These are phyloP conservation scores for Microstegium vimineum DNA, from an alignment of 176 grass and related monocot species.

Conservation along the genomic window DNA sequence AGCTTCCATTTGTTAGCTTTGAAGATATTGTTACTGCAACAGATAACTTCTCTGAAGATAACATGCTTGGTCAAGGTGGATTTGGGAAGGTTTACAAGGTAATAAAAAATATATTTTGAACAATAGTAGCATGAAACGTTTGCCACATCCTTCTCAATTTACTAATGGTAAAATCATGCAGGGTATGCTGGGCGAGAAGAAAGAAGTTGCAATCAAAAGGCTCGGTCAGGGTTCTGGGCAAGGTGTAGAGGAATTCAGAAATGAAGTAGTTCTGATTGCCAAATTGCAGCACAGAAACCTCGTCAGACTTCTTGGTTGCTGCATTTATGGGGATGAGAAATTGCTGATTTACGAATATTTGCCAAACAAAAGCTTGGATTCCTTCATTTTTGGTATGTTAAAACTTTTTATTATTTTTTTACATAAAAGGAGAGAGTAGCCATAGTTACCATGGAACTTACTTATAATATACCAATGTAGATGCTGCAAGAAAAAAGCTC, in stretches of 20 bases:
- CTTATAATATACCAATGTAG: slow-evolving; percentile 22
- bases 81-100: slow-evolving; percentile 59
- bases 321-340: slow-evolving; percentile 49
- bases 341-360: slow-evolving; percentile 41
- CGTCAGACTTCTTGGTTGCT: slow-evolving; percentile 43
- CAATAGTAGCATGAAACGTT: neutral
- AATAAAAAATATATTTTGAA: neutral
- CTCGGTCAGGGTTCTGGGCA: slow-evolving; percentile 42
- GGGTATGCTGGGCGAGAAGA: slow-evolving; percentile 22
- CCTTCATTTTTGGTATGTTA: slow-evolving; percentile 30
- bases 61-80: slow-evolving; percentile 46
- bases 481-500: slow-evolving; percentile 18
- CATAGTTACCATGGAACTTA: neutral
- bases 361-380: slow-evolving; percentile 47
- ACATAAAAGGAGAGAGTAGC: neutral
- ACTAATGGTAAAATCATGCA: neutral
- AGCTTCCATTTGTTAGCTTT: slow-evolving; percentile 42
- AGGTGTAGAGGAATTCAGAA: slow-evolving; percentile 32
- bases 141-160: neutral
- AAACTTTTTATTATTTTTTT: too few relatives aligned
- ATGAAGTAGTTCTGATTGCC: slow-evolving; percentile 41
- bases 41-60: slow-evolving; percentile 34
- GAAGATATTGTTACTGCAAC: slow-evolving; percentile 37
- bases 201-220: slow-evolving; percentile 52
- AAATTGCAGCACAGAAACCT: slow-evolving; percentile 46